Conservation (phyloP, 306 rosid species). For the Quercus gilva region DNA sequence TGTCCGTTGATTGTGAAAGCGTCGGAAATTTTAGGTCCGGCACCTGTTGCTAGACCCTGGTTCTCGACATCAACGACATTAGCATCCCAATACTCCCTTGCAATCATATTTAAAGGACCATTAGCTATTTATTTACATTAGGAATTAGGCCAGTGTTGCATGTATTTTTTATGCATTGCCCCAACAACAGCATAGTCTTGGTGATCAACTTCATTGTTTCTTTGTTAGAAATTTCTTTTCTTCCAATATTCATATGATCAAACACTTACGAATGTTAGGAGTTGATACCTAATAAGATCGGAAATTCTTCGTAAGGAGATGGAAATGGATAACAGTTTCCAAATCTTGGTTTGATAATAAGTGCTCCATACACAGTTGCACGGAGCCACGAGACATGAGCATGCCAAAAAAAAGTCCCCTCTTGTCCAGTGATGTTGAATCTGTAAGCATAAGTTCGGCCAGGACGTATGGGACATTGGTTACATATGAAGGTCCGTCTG, state of each 20-base stretch:
- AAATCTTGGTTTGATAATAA: slow-evolving; percentile 43
- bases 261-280: too few relatives aligned
- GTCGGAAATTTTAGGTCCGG: slow-evolving; percentile 14
- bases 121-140: too few relatives aligned
- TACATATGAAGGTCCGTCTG: slow-evolving; percentile 65
- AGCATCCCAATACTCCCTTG: slow-evolving; percentile 79
- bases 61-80: slow-evolving; percentile 43
- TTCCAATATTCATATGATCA: too few relatives aligned
- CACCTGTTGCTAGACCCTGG: slow-evolving; percentile 19
- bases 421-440: slow-evolving; percentile 55
- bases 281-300: slow-evolving; percentile 46
- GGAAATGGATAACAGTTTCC: slow-evolving; percentile 37
- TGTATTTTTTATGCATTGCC: too few relatives aligned
- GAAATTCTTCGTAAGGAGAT: slow-evolving; percentile 42
- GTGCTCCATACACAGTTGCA: slow-evolving; percentile 59
- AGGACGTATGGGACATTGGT: slow-evolving; percentile 70
- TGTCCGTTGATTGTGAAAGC: slow-evolving; percentile 69
- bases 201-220: too few relatives aligned
- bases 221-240: too few relatives aligned
- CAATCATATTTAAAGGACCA: background rate
- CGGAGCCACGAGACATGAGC: slow-evolving; percentile 61
- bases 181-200: too few relatives aligned
- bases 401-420: slow-evolving; percentile 86
- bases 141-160: background rate
- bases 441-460: slow-evolving; percentile 42